phyloP scores from a whole-genome alignment of 208 protist species.

The Wallacemonas sp. region DNA sequence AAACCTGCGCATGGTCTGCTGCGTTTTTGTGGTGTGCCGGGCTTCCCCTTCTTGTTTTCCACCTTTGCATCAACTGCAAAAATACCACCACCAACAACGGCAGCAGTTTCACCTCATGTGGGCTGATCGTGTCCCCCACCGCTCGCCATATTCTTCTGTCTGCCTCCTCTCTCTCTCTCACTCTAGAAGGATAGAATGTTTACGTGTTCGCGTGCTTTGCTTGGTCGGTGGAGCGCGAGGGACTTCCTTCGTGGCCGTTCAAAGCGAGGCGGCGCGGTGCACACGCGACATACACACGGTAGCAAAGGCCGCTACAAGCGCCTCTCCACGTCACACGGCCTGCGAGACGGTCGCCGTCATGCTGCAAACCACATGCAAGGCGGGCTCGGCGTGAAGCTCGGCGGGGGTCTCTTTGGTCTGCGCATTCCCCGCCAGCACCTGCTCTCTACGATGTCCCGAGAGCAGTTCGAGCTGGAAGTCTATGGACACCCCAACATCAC shows the following conservation, averaged over 20 bases:
- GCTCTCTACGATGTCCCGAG: slow-evolving; percentile 67
- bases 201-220: not conserved
- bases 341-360: slow-evolving; percentile 81
- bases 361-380: slow-evolving; percentile 75
- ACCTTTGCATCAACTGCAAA: too few species aligned
- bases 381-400: slow-evolving; percentile 82
- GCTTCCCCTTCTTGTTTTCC: too few species aligned
- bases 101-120: too few species aligned
- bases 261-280: slow-evolving; percentile 76
- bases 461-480: slow-evolving; percentile 72
- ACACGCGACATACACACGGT: slow-evolving; percentile 87
- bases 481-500: slow-evolving; percentile 90
- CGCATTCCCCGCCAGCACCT: slow-evolving; percentile 80
- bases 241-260: slow-evolving; percentile 79
- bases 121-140: too few species aligned
- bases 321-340: slow-evolving; percentile 46
- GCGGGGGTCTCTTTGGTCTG: slow-evolving; percentile 86
- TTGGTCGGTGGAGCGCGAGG: slow-evolving; percentile 72
- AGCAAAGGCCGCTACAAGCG: slow-evolving; percentile 79
- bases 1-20: too few species aligned
- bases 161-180: not conserved
- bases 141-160: not conserved
- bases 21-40: too few species aligned
- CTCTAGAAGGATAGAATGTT: not conserved
- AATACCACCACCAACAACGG: too few species aligned